Conservation (phyloP, 2,329 filamentous ascomycete species). For the Albophoma yamanashiensis region DNA sequence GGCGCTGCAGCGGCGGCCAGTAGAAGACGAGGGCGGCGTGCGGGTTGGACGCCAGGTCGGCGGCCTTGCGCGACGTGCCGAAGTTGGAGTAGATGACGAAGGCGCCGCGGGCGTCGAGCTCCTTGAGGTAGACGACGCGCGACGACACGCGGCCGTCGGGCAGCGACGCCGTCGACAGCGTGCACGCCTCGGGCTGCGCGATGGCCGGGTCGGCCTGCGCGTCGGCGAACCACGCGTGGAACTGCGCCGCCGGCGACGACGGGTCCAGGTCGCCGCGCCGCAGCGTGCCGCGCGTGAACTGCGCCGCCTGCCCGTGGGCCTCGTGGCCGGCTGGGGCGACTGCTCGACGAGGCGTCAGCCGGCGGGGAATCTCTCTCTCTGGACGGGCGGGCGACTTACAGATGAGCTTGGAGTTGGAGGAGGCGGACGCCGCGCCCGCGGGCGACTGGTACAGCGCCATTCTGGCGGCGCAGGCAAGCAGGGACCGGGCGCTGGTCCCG, state of each 20-base stretch:
- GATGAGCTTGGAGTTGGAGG: conserved; percentile 36
- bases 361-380: not conserved
- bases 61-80: conserved; percentile 60
- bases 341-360: conserved; percentile 10
- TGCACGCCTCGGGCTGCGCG: conserved; percentile 78
- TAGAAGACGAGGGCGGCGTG: conserved; percentile 80
- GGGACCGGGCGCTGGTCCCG: not conserved
- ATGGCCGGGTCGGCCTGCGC: conserved; percentile 48
- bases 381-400: conserved; percentile 24
- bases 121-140: conserved; percentile 89
- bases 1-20: conserved; percentile 79
- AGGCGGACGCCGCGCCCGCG: conserved; percentile 15
- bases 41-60: conserved; percentile 61
- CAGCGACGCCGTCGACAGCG: conserved; percentile 72
- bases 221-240: conserved; percentile 78
- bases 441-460: conserved; percentile 35
- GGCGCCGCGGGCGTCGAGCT: conserved; percentile 63
- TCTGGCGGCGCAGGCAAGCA: conserved; percentile 14
- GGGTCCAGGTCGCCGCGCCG: conserved; percentile 48
- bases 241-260: conserved; percentile 65
- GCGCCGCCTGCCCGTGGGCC: conserved; percentile 54
- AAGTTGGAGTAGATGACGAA: conserved; percentile 95
- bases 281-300: conserved; percentile 60
- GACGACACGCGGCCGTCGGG: conserved; percentile 77
- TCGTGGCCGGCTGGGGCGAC: conserved; percentile 55